Percentiles rank a stretch among this genome's conserved stretches.
phyloP scores from a whole-genome alignment of 2,329 filamentous ascomycete genomes.

The Aureobasidium sp. region DNA sequence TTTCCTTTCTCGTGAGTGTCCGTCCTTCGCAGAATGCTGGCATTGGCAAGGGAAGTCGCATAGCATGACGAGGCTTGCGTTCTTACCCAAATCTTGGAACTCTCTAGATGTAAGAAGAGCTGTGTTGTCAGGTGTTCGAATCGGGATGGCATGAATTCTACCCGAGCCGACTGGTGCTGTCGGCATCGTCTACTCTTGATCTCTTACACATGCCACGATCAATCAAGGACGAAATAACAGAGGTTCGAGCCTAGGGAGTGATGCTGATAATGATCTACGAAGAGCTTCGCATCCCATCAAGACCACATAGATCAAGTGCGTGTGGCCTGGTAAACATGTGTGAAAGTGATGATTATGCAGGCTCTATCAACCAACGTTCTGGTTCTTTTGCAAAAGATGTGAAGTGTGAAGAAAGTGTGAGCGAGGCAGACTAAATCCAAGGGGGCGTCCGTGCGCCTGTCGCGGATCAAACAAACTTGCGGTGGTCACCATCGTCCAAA shows the following conservation, averaged over 20 bases:
- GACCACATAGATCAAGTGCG: not conserved
- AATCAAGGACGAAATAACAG: not conserved
- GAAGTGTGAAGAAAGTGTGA: not conserved
- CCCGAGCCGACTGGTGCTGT: not conserved
- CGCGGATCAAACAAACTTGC: not conserved
- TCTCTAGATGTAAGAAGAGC: not conserved
- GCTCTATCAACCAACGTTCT: too few species aligned
- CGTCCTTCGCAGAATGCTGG: not conserved
- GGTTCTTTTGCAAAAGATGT: not conserved
- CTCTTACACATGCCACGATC: not conserved
- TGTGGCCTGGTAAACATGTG: not conserved
- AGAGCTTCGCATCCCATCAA: not conserved
- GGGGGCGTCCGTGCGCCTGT: not conserved
- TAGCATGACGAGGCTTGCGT: not conserved
- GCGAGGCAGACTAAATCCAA: not conserved
- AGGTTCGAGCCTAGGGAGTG: not conserved
- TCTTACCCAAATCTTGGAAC: not conserved
- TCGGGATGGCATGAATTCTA: too few species aligned
- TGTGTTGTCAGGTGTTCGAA: not conserved
- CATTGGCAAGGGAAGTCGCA: not conserved
- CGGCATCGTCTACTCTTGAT: not conserved
- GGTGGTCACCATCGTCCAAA: not conserved
- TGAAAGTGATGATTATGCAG: too few species aligned
- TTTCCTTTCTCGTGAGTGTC: not conserved
- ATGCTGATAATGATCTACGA: not conserved